Percentiles rank a stretch among this genome's conserved stretches.
Conservation (phyloP, 2,329 filamentous ascomycete genomes). For the Ophiostoma australiae region DNA sequence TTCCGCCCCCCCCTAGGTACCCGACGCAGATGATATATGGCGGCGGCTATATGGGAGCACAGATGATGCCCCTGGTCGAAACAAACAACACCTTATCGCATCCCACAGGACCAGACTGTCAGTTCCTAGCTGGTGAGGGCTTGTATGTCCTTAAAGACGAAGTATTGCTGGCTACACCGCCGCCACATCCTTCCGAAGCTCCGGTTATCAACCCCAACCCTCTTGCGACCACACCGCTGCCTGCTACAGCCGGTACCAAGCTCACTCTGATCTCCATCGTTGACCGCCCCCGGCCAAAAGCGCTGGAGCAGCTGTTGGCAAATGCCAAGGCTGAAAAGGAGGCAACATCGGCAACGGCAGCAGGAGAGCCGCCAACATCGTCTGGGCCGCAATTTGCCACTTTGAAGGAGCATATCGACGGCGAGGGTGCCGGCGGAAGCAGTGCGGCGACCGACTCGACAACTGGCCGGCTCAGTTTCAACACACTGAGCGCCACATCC, state of each 20-base stretch:
- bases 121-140: constrained; percentile 93
- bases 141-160: constrained; percentile 71
- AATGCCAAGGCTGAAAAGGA: constrained; percentile 31
- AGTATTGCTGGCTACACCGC: constrained; percentile 85
- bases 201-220: constrained; percentile 85
- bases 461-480: constrained; percentile 26
- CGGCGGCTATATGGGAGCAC: constrained; percentile 62
- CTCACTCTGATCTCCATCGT: constrained; percentile 72
- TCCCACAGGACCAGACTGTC: constrained; percentile 76
- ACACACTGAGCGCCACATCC: constrained; percentile 25
- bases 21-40: constrained; percentile 68
- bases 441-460: constrained; percentile 20
- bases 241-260: constrained; percentile 80
- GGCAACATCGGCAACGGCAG: constrained; percentile 40
- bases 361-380: neutral
- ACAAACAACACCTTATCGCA: constrained; percentile 85
- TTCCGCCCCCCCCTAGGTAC: constrained; percentile 83
- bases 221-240: constrained; percentile 74
- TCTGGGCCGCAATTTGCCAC: constrained; percentile 18
- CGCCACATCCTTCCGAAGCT: constrained; percentile 90
- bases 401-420: constrained; percentile 25
- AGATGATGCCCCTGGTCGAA: constrained; percentile 74
- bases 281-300: constrained; percentile 50
- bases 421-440: constrained; percentile 20
- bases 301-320: constrained; percentile 49